Conservation (phyloP, 352 stramenopile genomes). For the Globisporangium carolinianum region DNA sequence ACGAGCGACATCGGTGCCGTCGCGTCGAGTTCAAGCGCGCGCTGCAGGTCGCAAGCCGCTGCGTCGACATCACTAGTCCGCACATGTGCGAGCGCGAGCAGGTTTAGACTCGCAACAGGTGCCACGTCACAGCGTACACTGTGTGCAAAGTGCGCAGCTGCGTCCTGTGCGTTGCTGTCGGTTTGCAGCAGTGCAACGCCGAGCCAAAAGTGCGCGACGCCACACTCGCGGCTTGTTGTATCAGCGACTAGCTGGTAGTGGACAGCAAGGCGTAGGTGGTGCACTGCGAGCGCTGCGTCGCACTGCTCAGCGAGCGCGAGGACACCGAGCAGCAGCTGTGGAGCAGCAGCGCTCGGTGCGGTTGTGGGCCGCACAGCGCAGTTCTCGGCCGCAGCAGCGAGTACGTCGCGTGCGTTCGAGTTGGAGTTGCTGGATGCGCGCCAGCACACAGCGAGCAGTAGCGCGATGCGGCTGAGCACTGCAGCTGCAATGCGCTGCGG, state of each 20-base stretch:
- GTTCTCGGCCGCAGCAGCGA: neutral
- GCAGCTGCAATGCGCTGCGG: neutral
- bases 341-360: too few relatives aligned
- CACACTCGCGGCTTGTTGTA: neutral
- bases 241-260: neutral
- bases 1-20: slow-evolving; percentile 40
- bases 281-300: slow-evolving; percentile 3
- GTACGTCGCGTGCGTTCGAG: neutral
- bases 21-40: slow-evolving; percentile 50
- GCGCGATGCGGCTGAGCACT: slow-evolving; percentile 7
- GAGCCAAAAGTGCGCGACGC: slow-evolving; percentile 50
- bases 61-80: slow-evolving; percentile 29
- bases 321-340: slow-evolving; percentile 27
- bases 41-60: slow-evolving; percentile 38
- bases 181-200: slow-evolving; percentile 35
- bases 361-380: neutral
- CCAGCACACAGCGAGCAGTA: slow-evolving; percentile 7
- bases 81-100: slow-evolving; percentile 40
- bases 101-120: slow-evolving; percentile 35
- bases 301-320: slow-evolving; percentile 22
- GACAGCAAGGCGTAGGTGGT: too few relatives aligned
- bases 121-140: slow-evolving; percentile 45
- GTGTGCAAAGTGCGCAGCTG: slow-evolving; percentile 24
- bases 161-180: slow-evolving; percentile 8
- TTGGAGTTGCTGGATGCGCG: neutral